A percentile compares a stretch with the other conserved stretches of the same genome.
These are phyloP conservation scores for Paecilomyces sp. DNA, from an alignment of 2,329 filamentous ascomycete species.

Conservation along the genomic window DNA sequence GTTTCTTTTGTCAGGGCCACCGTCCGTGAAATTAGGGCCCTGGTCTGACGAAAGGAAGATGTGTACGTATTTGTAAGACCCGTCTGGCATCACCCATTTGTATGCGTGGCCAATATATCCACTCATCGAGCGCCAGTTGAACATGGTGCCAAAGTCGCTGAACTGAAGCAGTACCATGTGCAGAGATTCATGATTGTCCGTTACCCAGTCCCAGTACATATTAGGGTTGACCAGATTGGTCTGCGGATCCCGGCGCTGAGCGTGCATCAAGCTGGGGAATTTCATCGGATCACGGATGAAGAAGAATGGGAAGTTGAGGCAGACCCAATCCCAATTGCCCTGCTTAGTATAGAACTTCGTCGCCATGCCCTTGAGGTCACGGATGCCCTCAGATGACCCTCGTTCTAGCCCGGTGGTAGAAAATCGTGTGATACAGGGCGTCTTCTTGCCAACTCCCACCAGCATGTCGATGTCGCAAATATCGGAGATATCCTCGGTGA, in stretches of 20 bases:
- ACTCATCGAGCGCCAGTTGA: conserved; percentile 2
- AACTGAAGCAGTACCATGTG: conserved; percentile 1
- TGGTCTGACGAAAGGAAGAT: too few species aligned
- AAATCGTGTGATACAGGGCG: too few species aligned
- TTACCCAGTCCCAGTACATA: conserved; percentile 1
- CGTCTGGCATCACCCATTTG: conserved; percentile 3
- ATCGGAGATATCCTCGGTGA: not conserved
- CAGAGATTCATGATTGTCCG: not conserved
- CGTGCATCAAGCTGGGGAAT: conserved; percentile 1
- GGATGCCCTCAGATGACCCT: too few species aligned
- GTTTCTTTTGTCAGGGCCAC: too few species aligned
- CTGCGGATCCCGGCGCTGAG: conserved; percentile 1
- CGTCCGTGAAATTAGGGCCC: too few species aligned
- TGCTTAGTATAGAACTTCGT: conserved; percentile 61
- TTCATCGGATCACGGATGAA: conserved; percentile 20
- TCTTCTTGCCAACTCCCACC: too few species aligned
- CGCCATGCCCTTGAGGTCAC: conserved; percentile 19
- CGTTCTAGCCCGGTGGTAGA: too few species aligned
- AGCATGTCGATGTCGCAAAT: not conserved
- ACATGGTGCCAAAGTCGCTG: conserved; percentile 4
- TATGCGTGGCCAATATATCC: conserved; percentile 1
- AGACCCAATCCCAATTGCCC: conserved; percentile 59
- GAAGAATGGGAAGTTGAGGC: conserved; percentile 49
- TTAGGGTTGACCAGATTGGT: conserved; percentile 2
- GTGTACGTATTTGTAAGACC: too few species aligned